phyloP scores from a whole-genome alignment of 2,329 filamentous ascomycete genomes.

The Gnomoniopsis smithogilvyi region DNA sequence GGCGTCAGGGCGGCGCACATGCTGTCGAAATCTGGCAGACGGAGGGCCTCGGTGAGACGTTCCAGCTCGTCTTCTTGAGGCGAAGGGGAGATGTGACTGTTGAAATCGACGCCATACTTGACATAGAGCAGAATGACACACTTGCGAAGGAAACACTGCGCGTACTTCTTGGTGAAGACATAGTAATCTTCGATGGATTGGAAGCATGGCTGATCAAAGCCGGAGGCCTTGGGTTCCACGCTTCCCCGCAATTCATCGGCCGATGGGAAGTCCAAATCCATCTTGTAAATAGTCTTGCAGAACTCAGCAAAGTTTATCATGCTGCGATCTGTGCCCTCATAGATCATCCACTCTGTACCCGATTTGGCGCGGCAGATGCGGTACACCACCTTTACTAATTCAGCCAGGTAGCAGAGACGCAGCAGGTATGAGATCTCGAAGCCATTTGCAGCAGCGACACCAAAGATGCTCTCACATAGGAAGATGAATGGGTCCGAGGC shows the following conservation, averaged over 20 bases:
- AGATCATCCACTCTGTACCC: conserved; percentile 32
- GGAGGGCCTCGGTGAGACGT: conserved; percentile 72
- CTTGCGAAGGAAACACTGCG: conserved; percentile 87
- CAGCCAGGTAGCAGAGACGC: conserved; percentile 83
- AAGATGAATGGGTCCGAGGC: conserved; percentile 74
- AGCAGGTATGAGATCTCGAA: conserved; percentile 78
- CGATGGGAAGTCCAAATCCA: conserved; percentile 38
- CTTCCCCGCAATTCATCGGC: conserved; percentile 15
- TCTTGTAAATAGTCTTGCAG: conserved; percentile 45
- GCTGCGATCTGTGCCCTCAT: conserved; percentile 33
- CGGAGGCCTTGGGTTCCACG: conserved; percentile 36
- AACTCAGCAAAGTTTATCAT: conserved; percentile 56
- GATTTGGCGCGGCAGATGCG: conserved; percentile 56
- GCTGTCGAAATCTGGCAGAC: conserved; percentile 74
- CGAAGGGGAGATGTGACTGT: conserved; percentile 60
- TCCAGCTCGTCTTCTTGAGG: conserved; percentile 74
- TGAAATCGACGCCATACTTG: conserved; percentile 85
- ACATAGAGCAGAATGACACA: conserved; percentile 79
- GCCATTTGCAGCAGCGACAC: conserved; percentile 62
- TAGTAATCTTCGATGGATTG: conserved; percentile 53
- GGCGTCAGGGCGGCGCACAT: conserved; percentile 63
- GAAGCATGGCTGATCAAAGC: conserved; percentile 54
- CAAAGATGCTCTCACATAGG: conserved; percentile 73
- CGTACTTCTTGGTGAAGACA: conserved; percentile 72
- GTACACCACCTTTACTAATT: conserved; percentile 78